Conservation (phyloP, 1,284 basidiomycete species). For the Cutaneotrichosporon sp. region DNA sequence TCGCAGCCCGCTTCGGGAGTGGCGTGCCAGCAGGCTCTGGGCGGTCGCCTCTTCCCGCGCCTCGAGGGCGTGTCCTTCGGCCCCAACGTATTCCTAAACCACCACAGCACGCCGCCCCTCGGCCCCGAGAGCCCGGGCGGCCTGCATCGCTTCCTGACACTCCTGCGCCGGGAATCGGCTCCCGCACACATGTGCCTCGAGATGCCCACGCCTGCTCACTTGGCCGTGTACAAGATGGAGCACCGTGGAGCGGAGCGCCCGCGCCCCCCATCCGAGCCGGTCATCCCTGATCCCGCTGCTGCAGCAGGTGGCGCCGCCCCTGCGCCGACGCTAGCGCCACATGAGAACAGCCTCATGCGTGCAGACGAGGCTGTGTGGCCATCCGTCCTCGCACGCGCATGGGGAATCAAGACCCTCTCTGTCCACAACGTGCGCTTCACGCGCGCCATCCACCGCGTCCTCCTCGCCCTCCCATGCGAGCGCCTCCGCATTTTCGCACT, state of each 20-base stretch:
- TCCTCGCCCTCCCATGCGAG: background rate
- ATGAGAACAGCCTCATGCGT: background rate
- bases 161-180: background rate
- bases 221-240: background rate
- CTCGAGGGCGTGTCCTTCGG: slow-evolving; percentile 2
- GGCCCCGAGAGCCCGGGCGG: slow-evolving; percentile 2
- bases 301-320: background rate
- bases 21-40: background rate
- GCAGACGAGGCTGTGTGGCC: background rate
- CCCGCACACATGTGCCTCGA: background rate
- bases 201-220: background rate
- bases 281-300: background rate
- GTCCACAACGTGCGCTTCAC: slow-evolving; percentile 3
- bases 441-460: background rate
- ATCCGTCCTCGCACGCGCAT: background rate
- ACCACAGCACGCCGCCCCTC: slow-evolving; percentile 1
- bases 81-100: slow-evolving; percentile 6
- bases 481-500: background rate
- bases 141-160: background rate
- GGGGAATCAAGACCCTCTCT: background rate
- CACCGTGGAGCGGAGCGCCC: background rate
- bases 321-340: too few relatives aligned
- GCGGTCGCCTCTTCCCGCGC: slow-evolving; percentile 2
- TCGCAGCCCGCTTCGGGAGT: background rate
- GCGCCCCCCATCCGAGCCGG: background rate